Conservation (phyloP, 441 rosid genomes). For the Gossypium aridum region DNA sequence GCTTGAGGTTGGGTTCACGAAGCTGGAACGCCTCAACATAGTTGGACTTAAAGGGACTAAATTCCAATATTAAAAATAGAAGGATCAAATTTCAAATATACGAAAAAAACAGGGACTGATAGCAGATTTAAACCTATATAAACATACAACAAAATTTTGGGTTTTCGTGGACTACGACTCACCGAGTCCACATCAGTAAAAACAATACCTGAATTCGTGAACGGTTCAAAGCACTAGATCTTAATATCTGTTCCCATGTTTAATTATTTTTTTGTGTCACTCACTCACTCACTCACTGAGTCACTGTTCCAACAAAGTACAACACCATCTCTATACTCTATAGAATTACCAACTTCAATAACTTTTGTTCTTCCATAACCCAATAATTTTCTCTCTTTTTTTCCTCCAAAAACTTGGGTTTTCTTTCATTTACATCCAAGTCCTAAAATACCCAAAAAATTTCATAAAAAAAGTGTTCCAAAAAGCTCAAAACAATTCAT, state of each 20-base stretch:
- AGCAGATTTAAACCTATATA: no score
- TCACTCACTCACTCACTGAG: not conserved
- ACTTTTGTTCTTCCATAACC: slow-evolving; percentile 6
- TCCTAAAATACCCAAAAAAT: not conserved
- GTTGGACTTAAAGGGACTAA: no score
- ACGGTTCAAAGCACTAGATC: slow-evolving; percentile 44
- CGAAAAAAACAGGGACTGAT: no score
- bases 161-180: slow-evolving; percentile 24
- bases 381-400: not conserved
- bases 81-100: no score
- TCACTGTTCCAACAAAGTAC: not conserved
- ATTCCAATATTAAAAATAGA: no score
- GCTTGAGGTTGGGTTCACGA: no score
- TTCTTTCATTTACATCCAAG: slow-evolving; percentile 10
- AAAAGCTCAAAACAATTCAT: not conserved
- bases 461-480: not conserved
- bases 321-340: slow-evolving; percentile 6
- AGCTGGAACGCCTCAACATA: no score
- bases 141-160: slow-evolving; percentile 3
- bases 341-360: slow-evolving; percentile 10
- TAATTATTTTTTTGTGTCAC: not conserved
- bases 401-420: not conserved
- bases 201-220: slow-evolving; percentile 19
- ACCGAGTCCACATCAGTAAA: not conserved
- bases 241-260: slow-evolving; percentile 17